Conservation (phyloP, 2,329 filamentous ascomycete genomes). For the Tolypocladium sp. region DNA sequence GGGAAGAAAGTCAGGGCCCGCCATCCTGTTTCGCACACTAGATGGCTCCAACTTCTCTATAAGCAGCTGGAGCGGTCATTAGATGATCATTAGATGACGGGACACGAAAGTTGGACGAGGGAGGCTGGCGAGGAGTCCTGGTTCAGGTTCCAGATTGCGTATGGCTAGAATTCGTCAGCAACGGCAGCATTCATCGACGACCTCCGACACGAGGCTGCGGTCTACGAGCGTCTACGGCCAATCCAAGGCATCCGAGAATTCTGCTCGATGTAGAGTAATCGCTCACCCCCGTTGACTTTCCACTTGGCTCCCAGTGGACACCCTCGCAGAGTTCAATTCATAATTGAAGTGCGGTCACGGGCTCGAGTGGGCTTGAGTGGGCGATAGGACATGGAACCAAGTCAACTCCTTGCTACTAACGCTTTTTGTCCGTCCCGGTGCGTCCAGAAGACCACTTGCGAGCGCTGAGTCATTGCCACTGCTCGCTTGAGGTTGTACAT, state of each 20-base stretch:
- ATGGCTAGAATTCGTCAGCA: slow-evolving; percentile 34
- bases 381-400: no score
- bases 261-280: no score
- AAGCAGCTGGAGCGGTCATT: slow-evolving; percentile 15
- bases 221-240: slow-evolving; percentile 22
- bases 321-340: no score
- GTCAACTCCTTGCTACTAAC: no score
- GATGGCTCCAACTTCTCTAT: slow-evolving; percentile 20
- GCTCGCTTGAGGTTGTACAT: no score
- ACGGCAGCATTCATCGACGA: slow-evolving; percentile 27
- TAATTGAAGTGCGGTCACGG: no score
- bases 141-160: slow-evolving; percentile 24
- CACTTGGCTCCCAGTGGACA: no score
- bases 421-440: no score
- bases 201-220: slow-evolving; percentile 23
- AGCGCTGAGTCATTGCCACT: no score
- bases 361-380: no score
- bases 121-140: slow-evolving; percentile 26
- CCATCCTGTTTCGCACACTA: slow-evolving; percentile 18
- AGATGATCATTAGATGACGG: slow-evolving; percentile 17
- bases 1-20: background rate
- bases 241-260: slow-evolving; percentile 18
- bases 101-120: slow-evolving; percentile 14
- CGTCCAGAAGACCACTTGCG: no score
- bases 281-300: no score